These are phyloP conservation scores for Coemansia sp. DNA, from an alignment of 192 early-diverging fungal species.

Conservation along the genomic window DNA sequence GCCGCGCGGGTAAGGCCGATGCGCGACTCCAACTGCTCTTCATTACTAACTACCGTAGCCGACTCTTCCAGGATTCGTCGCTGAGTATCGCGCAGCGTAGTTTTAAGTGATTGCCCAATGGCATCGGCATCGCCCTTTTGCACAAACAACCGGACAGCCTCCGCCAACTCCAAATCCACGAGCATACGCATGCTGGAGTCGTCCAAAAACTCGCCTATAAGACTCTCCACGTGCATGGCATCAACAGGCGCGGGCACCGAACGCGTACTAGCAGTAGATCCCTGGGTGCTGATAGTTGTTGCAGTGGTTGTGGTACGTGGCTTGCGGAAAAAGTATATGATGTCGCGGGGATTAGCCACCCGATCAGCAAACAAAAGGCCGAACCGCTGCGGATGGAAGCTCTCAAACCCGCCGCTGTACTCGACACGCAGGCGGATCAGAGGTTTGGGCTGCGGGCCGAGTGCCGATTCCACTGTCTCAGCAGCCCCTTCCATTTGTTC, in stretches of 20 bases:
- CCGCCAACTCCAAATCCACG: slow-evolving; percentile 73
- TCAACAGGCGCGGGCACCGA: slow-evolving; percentile 68
- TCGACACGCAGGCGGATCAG: slow-evolving; percentile 85
- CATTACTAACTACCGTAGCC: not conserved
- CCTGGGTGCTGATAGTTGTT: not conserved
- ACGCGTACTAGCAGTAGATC: slow-evolving; percentile 16
- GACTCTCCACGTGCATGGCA: slow-evolving; percentile 67
- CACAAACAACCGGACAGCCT: slow-evolving; percentile 75
- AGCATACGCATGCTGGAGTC: slow-evolving; percentile 68
- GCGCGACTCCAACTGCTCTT: slow-evolving; percentile 11
- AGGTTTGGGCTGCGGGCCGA: slow-evolving; percentile 60
- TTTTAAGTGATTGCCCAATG: slow-evolving; percentile 64
- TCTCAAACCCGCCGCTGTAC: slow-evolving; percentile 79
- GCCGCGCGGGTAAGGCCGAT: slow-evolving; percentile 14
- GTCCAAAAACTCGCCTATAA: slow-evolving; percentile 74
- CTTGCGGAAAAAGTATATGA: slow-evolving; percentile 79
- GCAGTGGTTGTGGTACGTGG: slow-evolving; percentile 7
- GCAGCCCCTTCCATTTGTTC: slow-evolving; percentile 34
- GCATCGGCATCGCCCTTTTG: slow-evolving; percentile 87
- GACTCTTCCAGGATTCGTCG: slow-evolving; percentile 16
- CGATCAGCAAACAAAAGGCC: slow-evolving; percentile 74
- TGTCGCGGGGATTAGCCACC: slow-evolving; percentile 88
- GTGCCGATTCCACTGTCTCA: slow-evolving; percentile 29
- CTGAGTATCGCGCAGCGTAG: slow-evolving; percentile 30
- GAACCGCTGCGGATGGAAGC: slow-evolving; percentile 86